Percentiles rank a stretch among this genome's conserved stretches.
These are phyloP conservation scores for Dunaliella primolecta DNA, from an alignment of 139 green algal species.

Conservation along the genomic window DNA sequence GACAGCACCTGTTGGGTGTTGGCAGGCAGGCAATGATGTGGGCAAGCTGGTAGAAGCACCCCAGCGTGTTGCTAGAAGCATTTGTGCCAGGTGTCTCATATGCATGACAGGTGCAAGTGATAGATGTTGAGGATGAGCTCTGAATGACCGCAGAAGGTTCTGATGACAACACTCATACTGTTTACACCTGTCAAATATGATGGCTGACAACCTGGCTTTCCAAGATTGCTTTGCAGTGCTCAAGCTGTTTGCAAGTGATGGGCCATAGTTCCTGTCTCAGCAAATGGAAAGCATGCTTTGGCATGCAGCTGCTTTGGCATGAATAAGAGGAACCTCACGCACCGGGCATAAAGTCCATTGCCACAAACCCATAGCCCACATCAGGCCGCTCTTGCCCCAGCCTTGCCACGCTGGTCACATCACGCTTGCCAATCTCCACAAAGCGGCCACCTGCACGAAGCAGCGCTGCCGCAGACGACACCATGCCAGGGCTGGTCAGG, in stretches of 20 bases:
- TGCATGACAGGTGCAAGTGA: not conserved
- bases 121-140: not conserved
- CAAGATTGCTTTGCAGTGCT: not conserved
- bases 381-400: conserved; percentile 74
- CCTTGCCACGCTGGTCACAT: conserved; percentile 67
- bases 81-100: not conserved
- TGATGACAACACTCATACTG: not conserved
- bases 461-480: conserved; percentile 58
- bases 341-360: conserved; percentile 45
- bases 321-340: not conserved
- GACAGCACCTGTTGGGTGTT: not conserved
- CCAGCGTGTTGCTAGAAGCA: not conserved
- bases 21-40: not conserved
- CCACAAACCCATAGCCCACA: conserved; percentile 37
- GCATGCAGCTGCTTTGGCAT: not conserved
- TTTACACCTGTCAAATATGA: too few relatives aligned
- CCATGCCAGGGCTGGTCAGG: conserved; percentile 79
- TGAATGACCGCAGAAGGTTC: not conserved
- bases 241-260: too few relatives aligned
- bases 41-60: too few relatives aligned
- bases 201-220: not conserved
- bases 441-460: conserved; percentile 58
- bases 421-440: conserved; percentile 88
- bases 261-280: too few relatives aligned
- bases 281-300: not conserved